Evolutionary conservation across 768 basidiomycete genomes (phyloP).

Genomic region (Trametes cinnabarina): DNA sequence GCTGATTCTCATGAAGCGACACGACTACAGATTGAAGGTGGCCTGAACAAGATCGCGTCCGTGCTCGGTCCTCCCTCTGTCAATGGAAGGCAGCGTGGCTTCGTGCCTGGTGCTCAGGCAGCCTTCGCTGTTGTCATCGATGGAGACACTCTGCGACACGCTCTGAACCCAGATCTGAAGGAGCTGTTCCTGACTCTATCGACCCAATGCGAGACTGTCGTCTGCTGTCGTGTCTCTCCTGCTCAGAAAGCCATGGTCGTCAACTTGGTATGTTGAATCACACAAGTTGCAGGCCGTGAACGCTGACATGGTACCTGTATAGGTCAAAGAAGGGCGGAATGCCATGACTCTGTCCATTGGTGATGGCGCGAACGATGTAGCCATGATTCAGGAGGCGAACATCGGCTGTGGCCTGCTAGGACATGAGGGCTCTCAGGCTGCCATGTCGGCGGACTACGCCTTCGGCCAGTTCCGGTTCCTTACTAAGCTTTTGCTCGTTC

Average conservation of each 20-base stretch:
- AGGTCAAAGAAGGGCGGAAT: slow-evolving; percentile 94
- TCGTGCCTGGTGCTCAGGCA: slow-evolving; percentile 59
- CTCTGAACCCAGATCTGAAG: slow-evolving; percentile 75
- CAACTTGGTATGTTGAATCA: slow-evolving; percentile 60
- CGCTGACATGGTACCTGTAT: not conserved
- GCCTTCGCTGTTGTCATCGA: slow-evolving; percentile 96
- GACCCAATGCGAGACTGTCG: slow-evolving; percentile 96
- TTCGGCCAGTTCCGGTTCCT: slow-evolving; percentile 96
- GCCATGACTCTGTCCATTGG: slow-evolving; percentile 98
- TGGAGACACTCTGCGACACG: slow-evolving; percentile 86
- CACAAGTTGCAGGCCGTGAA: not conserved
- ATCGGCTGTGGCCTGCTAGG: slow-evolving; percentile 93
- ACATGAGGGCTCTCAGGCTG: slow-evolving; percentile 94
- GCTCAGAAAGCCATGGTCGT: slow-evolving; percentile 98
- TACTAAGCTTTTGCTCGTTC: slow-evolving; percentile 87
- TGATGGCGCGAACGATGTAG: slow-evolving; percentile 97
- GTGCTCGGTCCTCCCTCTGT: slow-evolving; percentile 72
- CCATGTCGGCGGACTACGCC: slow-evolving; percentile 98
- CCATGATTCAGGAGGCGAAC: slow-evolving; percentile 99
- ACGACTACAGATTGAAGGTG: slow-evolving; percentile 85
- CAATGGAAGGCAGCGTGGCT: slow-evolving; percentile 62
- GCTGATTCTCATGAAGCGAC: slow-evolving; percentile 75
- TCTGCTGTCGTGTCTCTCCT: slow-evolving; percentile 96
- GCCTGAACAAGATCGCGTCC: slow-evolving; percentile 91
- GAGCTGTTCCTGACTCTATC: slow-evolving; percentile 86